These are phyloP conservation scores for Pseudogymnoascus sp. DNA, from an alignment of 2,329 filamentous ascomycete species.

Conservation along the genomic window DNA sequence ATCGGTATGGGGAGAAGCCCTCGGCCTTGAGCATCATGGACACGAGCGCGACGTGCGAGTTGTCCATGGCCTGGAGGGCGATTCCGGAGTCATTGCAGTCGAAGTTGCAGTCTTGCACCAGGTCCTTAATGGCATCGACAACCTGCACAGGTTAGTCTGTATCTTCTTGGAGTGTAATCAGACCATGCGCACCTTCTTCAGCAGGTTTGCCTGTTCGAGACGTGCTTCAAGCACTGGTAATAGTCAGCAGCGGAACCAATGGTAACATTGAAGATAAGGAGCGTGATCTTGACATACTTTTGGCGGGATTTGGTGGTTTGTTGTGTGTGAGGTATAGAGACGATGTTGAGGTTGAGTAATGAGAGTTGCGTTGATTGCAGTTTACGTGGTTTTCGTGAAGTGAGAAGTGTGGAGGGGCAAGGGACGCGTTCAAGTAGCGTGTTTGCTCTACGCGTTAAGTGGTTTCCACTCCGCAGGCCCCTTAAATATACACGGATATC, in stretches of 20 bases:
- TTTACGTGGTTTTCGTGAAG: conserved; percentile 4
- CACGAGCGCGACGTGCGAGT: conserved; percentile 96
- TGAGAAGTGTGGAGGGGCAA: conserved; percentile 5
- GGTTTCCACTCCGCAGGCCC: conserved; percentile 3
- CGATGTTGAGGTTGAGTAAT: conserved; percentile 1
- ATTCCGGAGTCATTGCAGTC: conserved; percentile 99
- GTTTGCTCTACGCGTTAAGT: conserved; percentile 9
- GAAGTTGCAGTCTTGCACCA: conserved; percentile 99
- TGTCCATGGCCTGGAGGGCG: conserved; percentile 98
- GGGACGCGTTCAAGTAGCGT: conserved; percentile 8
- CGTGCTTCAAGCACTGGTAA: conserved; percentile 80
- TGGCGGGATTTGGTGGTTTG: conserved; percentile 1
- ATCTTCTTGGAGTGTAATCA: not conserved
- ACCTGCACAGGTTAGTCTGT: conserved; percentile 49
- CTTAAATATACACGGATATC: not conserved
- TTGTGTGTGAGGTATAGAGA: conserved; percentile 3
- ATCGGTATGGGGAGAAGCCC: conserved; percentile 88
- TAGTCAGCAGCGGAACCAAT: not conserved
- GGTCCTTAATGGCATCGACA: conserved; percentile 97
- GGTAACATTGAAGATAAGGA: not conserved
- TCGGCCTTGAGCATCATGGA: conserved; percentile 98
- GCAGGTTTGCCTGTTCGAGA: conserved; percentile 82
- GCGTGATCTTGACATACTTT: conserved; percentile 3
- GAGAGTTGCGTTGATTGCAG: not conserved
- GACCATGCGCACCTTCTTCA: conserved; percentile 71